Conservation (phyloP, 73 alveolate species). For the Tetrahymena thermophila region DNA sequence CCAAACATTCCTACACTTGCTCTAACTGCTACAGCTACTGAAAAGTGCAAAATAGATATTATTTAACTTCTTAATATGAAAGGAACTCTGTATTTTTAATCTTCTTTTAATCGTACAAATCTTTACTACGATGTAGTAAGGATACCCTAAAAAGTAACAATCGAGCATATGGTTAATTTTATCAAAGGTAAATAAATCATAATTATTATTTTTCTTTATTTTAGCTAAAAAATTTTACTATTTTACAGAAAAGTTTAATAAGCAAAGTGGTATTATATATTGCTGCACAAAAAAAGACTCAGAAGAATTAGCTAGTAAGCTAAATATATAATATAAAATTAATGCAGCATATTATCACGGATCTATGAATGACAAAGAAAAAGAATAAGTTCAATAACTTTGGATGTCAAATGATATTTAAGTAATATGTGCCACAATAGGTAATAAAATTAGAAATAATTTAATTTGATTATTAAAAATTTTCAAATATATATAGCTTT, state of each 20-base stretch:
- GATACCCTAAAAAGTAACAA: not conserved
- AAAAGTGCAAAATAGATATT: slow-evolving; percentile 88
- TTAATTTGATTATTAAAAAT: not conserved
- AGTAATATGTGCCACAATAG: slow-evolving; percentile 92
- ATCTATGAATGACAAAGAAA: slow-evolving; percentile 55
- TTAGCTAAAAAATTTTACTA: not conserved
- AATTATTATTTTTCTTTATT: not conserved
- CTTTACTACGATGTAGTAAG: slow-evolving; percentile 74
- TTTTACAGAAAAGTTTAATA: not conserved
- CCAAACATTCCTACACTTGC: slow-evolving; percentile 96
- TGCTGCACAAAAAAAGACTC: slow-evolving; percentile 91
- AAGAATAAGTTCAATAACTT: slow-evolving; percentile 69
- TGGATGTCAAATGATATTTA: slow-evolving; percentile 94
- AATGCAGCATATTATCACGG: slow-evolving; percentile 94
- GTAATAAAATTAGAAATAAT: not conserved
- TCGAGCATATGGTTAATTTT: not conserved
- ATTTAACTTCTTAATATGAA: slow-evolving; percentile 71
- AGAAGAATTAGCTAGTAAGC: slow-evolving; percentile 70
- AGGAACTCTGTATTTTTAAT: slow-evolving; percentile 73
- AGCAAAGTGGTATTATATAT: slow-evolving; percentile 85
- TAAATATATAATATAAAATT: slow-evolving; percentile 57
- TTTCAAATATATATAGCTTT: slow-evolving; percentile 72
- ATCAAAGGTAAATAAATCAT: not conserved
- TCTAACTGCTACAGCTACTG: slow-evolving; percentile 98
- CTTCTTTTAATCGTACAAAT: slow-evolving; percentile 88